phyloP scores from a whole-genome alignment of 106 monocot genomes.

The Apostasia shenzhenica region DNA sequence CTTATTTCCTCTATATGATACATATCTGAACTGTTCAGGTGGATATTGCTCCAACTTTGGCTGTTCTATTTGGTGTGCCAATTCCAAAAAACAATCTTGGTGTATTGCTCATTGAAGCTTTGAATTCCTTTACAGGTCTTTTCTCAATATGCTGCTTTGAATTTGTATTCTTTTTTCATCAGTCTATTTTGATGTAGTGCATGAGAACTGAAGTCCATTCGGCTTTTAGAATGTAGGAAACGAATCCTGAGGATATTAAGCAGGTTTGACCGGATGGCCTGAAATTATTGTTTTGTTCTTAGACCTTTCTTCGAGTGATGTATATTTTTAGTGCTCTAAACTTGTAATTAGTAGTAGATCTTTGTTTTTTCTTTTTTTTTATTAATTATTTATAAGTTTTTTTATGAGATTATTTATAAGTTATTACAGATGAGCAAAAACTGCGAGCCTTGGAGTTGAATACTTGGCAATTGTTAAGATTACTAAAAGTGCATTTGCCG shows the following conservation, averaged over 20 bases:
- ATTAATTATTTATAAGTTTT: not conserved
- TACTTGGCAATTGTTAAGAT: slow-evolving; percentile 82
- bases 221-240: too few species aligned
- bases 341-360: too few species aligned
- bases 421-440: slow-evolving; percentile 64
- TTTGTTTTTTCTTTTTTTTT: not conserved
- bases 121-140: slow-evolving; percentile 68
- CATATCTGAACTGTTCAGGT: slow-evolving; percentile 37
- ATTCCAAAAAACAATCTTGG: slow-evolving; percentile 97
- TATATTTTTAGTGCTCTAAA: too few species aligned
- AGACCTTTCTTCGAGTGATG: too few species aligned
- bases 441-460: slow-evolving; percentile 75
- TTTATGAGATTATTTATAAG: not conserved
- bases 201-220: too few species aligned
- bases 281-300: too few species aligned
- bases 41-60: slow-evolving; percentile 83
- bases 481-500: slow-evolving; percentile 69
- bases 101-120: slow-evolving; percentile 41
- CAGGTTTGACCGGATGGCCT: too few species aligned
- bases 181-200: too few species aligned
- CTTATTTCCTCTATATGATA: not conserved
- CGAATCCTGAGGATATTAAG: too few species aligned
- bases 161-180: too few species aligned
- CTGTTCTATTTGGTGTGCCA: slow-evolving; percentile 88
- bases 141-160: slow-evolving; percentile 2